These are phyloP conservation scores for Kazachstania martiniae DNA, from an alignment of 805 yeast species.

Conservation along the genomic window DNA sequence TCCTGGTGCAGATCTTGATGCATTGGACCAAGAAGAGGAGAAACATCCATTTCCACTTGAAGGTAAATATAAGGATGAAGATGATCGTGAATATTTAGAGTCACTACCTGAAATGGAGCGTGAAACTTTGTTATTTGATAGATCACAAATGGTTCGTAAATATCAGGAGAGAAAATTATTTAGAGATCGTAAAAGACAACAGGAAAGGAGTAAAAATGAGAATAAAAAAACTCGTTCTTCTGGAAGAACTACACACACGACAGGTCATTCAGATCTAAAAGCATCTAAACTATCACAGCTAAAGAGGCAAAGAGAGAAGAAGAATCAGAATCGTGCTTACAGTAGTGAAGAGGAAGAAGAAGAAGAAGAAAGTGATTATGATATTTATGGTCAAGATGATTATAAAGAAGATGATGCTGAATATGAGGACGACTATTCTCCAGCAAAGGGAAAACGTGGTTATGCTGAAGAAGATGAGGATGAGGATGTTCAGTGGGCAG, in stretches of 20 bases:
- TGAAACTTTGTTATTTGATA: constrained; percentile 82
- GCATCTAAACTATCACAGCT: constrained; percentile 57
- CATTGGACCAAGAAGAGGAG: constrained; percentile 31
- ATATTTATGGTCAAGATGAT: constrained; percentile 27
- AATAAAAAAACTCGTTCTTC: constrained; percentile 21
- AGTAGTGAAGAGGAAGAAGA: constrained; percentile 32
- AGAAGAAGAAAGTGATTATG: constrained; percentile 35
- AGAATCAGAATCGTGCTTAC: constrained; percentile 33
- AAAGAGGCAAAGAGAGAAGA: constrained; percentile 64
- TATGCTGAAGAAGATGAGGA: constrained; percentile 36
- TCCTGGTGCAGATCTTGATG: constrained; percentile 24
- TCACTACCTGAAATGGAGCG: constrained; percentile 84
- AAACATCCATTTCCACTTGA: constrained; percentile 85
- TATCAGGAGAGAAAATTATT: constrained; percentile 75
- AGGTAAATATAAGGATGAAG: constrained; percentile 78
- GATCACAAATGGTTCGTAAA: constrained; percentile 85
- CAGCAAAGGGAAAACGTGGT: constrained; percentile 21
- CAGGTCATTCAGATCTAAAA: constrained; percentile 31
- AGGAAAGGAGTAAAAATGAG: constrained; percentile 18
- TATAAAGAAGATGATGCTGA: constrained; percentile 34
- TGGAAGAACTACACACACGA: constrained; percentile 29
- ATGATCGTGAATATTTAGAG: constrained; percentile 55
- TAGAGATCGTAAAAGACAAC: constrained; percentile 61
- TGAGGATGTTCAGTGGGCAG: constrained; percentile 40
- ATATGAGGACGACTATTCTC: constrained; percentile 34